These are phyloP conservation scores for Mariannaea sp. DNA, from an alignment of 2,329 filamentous ascomycete genomes.

Conservation along the genomic window DNA sequence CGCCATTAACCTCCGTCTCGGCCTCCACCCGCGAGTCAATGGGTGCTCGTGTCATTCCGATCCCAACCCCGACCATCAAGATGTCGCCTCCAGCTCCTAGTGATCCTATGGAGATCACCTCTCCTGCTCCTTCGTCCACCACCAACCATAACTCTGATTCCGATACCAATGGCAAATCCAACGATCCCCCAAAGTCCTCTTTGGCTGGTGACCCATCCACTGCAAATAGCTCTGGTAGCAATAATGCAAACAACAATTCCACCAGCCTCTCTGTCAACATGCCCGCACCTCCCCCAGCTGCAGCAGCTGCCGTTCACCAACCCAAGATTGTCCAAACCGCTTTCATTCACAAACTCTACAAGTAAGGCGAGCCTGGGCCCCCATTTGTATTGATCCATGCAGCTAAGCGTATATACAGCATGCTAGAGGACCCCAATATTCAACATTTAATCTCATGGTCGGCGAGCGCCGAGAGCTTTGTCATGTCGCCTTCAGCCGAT, in stretches of 20 bases:
- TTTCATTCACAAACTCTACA: slow-evolving; percentile 99
- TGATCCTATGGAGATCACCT: slow-evolving; percentile 66
- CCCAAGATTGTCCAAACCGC: slow-evolving; percentile 98
- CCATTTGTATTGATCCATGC: neutral
- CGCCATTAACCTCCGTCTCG: slow-evolving; percentile 48
- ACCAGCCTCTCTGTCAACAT: slow-evolving; percentile 46
- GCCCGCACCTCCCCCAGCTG: slow-evolving; percentile 58
- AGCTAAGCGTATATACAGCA: slow-evolving; percentile 62
- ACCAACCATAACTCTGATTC: slow-evolving; percentile 52
- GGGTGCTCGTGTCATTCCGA: slow-evolving; percentile 61
- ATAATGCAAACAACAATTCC: slow-evolving; percentile 33
- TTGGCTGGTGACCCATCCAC: slow-evolving; percentile 47
- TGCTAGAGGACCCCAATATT: slow-evolving; percentile 93
- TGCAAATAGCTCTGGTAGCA: slow-evolving; percentile 21
- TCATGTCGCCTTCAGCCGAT: slow-evolving; percentile 96
- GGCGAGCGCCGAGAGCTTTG: slow-evolving; percentile 90
- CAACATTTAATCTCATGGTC: slow-evolving; percentile 98
- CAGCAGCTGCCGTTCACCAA: slow-evolving; percentile 80
- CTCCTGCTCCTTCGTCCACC: slow-evolving; percentile 53
- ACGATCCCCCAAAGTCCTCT: slow-evolving; percentile 44
- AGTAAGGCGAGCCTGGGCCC: slow-evolving; percentile 64
- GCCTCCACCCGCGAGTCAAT: slow-evolving; percentile 51
- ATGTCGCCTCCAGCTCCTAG: slow-evolving; percentile 63
- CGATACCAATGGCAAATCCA: slow-evolving; percentile 45
- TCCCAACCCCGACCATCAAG: slow-evolving; percentile 61